Conservation (phyloP, 495 filamentous ascomycete genomes). For the Daldinia caldariorum region DNA sequence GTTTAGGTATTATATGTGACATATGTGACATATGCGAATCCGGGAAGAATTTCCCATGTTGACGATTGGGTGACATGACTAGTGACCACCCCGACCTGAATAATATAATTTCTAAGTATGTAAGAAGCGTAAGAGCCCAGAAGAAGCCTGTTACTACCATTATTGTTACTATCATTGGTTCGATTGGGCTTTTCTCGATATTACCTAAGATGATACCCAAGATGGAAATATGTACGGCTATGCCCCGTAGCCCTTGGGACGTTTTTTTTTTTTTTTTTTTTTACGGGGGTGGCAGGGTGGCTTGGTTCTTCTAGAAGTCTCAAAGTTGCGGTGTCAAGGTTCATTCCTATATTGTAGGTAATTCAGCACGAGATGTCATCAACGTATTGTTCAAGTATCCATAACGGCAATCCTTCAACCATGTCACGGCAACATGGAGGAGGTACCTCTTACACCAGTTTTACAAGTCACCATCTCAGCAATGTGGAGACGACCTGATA, state of each 20-base stretch:
- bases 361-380: background rate
- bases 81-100: slow-evolving; percentile 16
- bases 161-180: slow-evolving; percentile 17
- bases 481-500: slow-evolving; percentile 36
- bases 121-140: slow-evolving; percentile 2
- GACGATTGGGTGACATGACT: slow-evolving; percentile 39
- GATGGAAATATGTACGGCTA: slow-evolving; percentile 16
- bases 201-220: slow-evolving; percentile 37
- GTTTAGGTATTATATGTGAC: background rate
- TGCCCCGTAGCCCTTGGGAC: background rate
- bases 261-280: slow-evolving; percentile 18
- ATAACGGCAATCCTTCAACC: background rate
- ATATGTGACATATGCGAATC: slow-evolving; percentile 35
- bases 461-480: too few species aligned
- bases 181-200: slow-evolving; percentile 3
- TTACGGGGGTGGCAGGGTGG: slow-evolving; percentile 6
- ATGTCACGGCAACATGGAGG: slow-evolving; percentile 7
- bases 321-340: slow-evolving; percentile 38
- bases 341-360: slow-evolving; percentile 9
- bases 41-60: slow-evolving; percentile 30
- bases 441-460: background rate
- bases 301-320: slow-evolving; percentile 35
- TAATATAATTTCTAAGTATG: slow-evolving; percentile 1
- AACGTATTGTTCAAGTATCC: background rate
- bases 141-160: background rate